Base-by-base conservation (phyloP, 192 early-diverging fungal genomes). In the Podila horticola region DNA sequence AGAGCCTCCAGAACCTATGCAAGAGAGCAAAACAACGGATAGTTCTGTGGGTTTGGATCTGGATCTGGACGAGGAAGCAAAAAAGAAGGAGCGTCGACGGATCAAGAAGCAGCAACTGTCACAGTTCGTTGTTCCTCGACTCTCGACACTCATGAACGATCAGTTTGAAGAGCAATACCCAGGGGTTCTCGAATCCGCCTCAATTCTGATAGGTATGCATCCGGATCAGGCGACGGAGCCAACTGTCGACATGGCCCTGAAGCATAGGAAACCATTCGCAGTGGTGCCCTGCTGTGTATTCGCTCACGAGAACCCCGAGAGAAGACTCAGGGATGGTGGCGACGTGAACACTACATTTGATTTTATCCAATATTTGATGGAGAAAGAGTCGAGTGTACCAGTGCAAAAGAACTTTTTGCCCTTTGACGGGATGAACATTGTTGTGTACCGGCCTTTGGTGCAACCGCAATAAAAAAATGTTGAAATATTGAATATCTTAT, bases 201-300 rank as follows among this genome's bases (percentile, higher is more conserved):
- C 86, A 19, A 66, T 90, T 10, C 34, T 90, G 24, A 85, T 90
- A 66, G 89, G 89, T 1, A 71, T 90, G 59, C 89, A 90, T 58
- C 84, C 89, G 0, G 89, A 90, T 58, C 87, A 89, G 57, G 89
- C 89, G 0, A 90, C 89, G 7, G 88, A 87, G 22, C 85, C 87
- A 5, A 90, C 89, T 75, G 88, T 90, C 0, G 84, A 84, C 20
- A 65, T 73, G 31, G 89, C 88, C 1, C 30, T 90, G 24, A 63
- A 66, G 57, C 62, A 82, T 26, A 62, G 76, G 4, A 88, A 86
- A 26, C 84, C 89, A 1, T 90, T 89, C 74, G 89, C 87, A 13
- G 83, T 88, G 9, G 76, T 88, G 10, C 87, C 87, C 5, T 88
- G 87, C 55, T 87, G 77, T 74, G 89, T 90, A 3, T 90, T 90